Evolutionary conservation across 257 asterid species (phyloP), one percentile per base, ranked within the genome.

Genomic region (Phtheirospermum japonicum): DNA sequence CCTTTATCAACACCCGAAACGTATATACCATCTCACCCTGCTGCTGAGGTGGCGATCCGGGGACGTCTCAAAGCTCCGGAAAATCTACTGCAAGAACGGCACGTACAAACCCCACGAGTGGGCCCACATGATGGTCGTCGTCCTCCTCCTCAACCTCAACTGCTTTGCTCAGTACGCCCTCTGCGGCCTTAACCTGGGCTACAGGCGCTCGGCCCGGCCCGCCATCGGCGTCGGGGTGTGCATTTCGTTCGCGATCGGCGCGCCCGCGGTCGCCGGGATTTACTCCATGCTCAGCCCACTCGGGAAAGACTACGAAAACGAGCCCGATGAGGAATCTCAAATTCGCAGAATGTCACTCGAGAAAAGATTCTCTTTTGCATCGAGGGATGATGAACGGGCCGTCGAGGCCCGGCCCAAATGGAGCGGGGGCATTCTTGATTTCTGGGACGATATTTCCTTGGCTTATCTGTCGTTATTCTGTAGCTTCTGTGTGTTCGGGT

Each of bases 121-220:
- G 95, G 67, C 77, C 19, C 94, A 87, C 73, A 85, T 85, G 94
- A 85, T 85, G 94, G 84, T 81, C 14, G 94, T 87, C n/a, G 73
- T 87, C 11, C 31, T 48, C 60, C 72, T 85, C 55, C 85, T 85
- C 62, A 78, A 87, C 39, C 6, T 87, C 49, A 87, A 87, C 52
- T 85, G 95, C 65, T 79, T 85, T 16, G 90, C 94, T 0, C 94
- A 83, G 64, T 87, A 87, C 60, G 94, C 88, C 6, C 66, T 74
- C 26, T 87, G 95, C 42, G 95, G 94, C 16, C 94, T 87, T 55
- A 87, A 85, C 57, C 69, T 72, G 66, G 94, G 95, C 6, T 87
- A 77, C 71, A 74, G 54, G 74, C 71, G 94, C 66, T 79, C 90
- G 0, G 70, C 72, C 26, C 70, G 94, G 20, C 94, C 95, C 13